Percentiles rank a stretch among this genome's conserved stretches.
Evolutionary conservation across 495 filamentous ascomycete species (phyloP).

Genomic region (Cladorrhinum samala): DNA sequence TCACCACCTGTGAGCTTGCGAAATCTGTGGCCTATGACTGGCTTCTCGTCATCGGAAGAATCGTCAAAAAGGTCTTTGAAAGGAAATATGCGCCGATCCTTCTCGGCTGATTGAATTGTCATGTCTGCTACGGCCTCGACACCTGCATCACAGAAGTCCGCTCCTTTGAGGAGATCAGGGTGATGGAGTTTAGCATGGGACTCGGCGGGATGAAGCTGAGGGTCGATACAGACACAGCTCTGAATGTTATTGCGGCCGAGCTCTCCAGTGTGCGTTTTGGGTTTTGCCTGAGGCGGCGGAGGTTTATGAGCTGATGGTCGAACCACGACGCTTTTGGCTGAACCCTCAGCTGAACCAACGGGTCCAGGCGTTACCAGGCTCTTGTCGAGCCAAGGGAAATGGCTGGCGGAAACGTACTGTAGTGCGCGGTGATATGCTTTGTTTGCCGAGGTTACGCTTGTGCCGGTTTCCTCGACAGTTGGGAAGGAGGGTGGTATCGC

Average conservation of each 20-base stretch:
- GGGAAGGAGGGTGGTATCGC: not conserved
- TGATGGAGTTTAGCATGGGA: conserved; percentile 8
- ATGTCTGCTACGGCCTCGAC: not conserved
- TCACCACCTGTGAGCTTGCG: conserved; percentile 25
- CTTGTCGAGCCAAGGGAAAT: conserved; percentile 10
- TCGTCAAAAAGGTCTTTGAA: conserved; percentile 9
- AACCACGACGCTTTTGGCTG: not conserved
- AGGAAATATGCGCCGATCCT: conserved; percentile 14
- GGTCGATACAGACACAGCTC: conserved; percentile 7
- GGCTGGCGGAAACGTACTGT: conserved; percentile 6
- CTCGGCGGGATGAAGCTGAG: conserved; percentile 6
- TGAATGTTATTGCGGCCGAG: not conserved
- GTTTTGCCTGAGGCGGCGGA: not conserved
- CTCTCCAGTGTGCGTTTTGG: too few relatives aligned
- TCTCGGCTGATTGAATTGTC: not conserved
- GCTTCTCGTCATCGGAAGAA: not conserved
- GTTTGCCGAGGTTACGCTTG: not conserved
- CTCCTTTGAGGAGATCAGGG: conserved; percentile 8
- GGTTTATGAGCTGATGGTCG: not conserved
- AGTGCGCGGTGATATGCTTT: conserved; percentile 8
- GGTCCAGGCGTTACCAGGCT: not conserved
- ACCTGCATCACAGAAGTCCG: conserved; percentile 11
- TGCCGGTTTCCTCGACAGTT: not conserved
- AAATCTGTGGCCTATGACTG: conserved; percentile 18
- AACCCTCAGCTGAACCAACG: not conserved